Evolutionary conservation across 1,284 basidiomycete genomes (phyloP).

Genomic region (Leucoagaricus sp.): DNA sequence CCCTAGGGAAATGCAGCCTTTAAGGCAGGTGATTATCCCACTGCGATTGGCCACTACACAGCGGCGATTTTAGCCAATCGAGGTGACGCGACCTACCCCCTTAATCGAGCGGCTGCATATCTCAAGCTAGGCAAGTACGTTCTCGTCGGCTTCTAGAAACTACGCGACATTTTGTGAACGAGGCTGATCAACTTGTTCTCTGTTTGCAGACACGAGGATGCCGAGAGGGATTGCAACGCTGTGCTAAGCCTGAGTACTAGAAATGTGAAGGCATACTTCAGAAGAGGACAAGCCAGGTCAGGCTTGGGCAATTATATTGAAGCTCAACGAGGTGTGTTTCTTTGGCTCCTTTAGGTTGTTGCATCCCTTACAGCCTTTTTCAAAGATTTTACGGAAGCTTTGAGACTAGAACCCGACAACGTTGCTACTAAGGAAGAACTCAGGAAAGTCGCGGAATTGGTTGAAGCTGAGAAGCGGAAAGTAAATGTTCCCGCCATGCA

Average conservation of each 20-base stretch:
- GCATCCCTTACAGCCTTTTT: constrained; percentile 3
- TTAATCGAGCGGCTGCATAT: constrained; percentile 83
- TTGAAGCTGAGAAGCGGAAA: constrained; percentile 36
- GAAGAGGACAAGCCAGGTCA: constrained; percentile 68
- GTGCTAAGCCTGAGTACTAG: constrained; percentile 51
- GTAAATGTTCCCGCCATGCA: constrained; percentile 15
- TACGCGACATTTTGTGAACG: constrained; percentile 5
- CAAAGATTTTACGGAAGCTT: constrained; percentile 60
- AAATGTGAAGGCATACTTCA: constrained; percentile 73
- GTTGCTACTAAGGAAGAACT: constrained; percentile 58
- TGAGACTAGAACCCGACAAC: constrained; percentile 60
- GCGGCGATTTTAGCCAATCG: constrained; percentile 68
- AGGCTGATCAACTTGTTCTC: not conserved
- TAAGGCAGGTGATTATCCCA: constrained; percentile 44
- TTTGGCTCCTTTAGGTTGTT: not conserved
- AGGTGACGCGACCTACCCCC: constrained; percentile 63
- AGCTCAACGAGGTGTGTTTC: constrained; percentile 55
- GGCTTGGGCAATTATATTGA: constrained; percentile 50
- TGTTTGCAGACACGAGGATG: constrained; percentile 61
- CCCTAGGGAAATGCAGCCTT: constrained; percentile 47
- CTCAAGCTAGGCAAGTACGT: constrained; percentile 85
- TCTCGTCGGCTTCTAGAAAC: constrained; percentile 17
- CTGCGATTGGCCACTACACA: constrained; percentile 66
- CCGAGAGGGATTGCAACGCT: constrained; percentile 69
- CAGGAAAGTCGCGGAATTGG: constrained; percentile 41